Evolutionary conservation across 1,284 basidiomycete species (phyloP).

Genomic region (Laetiporus sulphureus): DNA sequence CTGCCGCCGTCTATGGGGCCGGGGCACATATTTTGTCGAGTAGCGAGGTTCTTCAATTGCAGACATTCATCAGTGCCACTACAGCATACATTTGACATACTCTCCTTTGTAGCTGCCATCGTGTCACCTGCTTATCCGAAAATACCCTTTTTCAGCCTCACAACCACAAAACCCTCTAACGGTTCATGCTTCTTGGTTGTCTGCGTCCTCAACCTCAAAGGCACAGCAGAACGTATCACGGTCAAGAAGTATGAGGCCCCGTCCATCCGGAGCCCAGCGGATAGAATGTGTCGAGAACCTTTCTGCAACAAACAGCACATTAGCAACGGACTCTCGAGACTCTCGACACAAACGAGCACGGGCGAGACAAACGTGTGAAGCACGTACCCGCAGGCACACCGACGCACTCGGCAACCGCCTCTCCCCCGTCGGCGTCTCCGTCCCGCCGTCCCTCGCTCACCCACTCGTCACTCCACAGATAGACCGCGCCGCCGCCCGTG

Average conservation of each 20-base stretch:
- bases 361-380: too few species aligned
- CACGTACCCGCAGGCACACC: conserved; percentile 70
- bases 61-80: too few species aligned
- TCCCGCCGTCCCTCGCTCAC: conserved; percentile 41
- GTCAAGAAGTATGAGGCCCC: conserved; percentile 65
- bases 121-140: too few species aligned
- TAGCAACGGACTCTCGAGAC: not conserved
- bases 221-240: conserved; percentile 78
- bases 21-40: too few species aligned
- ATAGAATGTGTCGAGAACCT: conserved; percentile 61
- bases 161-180: too few species aligned
- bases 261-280: conserved; percentile 80
- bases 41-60: too few species aligned
- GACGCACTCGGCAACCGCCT: conserved; percentile 76
- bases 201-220: conserved; percentile 66
- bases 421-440: conserved; percentile 40
- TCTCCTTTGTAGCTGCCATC: too few species aligned
- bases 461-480: conserved; percentile 83
- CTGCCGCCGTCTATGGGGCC: too few species aligned
- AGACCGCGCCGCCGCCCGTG: conserved; percentile 61
- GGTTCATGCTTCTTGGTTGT: too few species aligned
- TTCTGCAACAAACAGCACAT: conserved; percentile 30
- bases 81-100: too few species aligned
- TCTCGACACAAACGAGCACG: conserved; percentile 6
- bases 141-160: too few species aligned